Evolutionary conservation across 257 asterid species (phyloP), one percentile per base, ranked within the genome.

Genomic region (Apocynum venetum): DNA sequence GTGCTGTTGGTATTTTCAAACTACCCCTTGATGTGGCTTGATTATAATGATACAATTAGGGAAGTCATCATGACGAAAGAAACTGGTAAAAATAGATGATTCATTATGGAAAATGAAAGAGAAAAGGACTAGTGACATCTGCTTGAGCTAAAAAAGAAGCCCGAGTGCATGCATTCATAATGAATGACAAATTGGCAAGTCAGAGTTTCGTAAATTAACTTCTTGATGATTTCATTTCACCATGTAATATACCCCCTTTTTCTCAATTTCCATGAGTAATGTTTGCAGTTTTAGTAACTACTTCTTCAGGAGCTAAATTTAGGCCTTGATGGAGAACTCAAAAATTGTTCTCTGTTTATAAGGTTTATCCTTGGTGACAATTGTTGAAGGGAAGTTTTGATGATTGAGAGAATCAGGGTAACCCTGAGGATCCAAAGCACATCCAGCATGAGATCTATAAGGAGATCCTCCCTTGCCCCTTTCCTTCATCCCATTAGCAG

Each of bases 351-450:
- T 35, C 3, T 74, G n/a, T 8, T 41, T 20, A 8, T 74, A 74
- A 44, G 71, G 57, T 60, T 74, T 57, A 14, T 31, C 31, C 14
- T 60, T 74, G 66, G 71, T 43, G 25, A 74, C 15, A 74, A 74
- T 20, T 46, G 9, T 40, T 40, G 78, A 55, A 56, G 78, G 78
- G 41, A 74, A 74, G 19, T 74, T 74, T 4, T 14, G 56, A 25
- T 74, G 70, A 59, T 74, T 44, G 12, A 74, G 44, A 20, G 69
- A 74, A 46, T 74, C 69, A 40, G 78, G 68, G 17, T 74, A 74
- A 38, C 57, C 78, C 11, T 74, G 78, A 74, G 78, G 78, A 74
- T 74, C 78, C 46, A 74, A 19, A 53, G 43, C 47, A 43, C 68
- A 59, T 38, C 70, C 70, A 3, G 49, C 49, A 40, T 74, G 69